phyloP scores from a whole-genome alignment of 139 green algal species.

The Spirogloea muscicola region DNA sequence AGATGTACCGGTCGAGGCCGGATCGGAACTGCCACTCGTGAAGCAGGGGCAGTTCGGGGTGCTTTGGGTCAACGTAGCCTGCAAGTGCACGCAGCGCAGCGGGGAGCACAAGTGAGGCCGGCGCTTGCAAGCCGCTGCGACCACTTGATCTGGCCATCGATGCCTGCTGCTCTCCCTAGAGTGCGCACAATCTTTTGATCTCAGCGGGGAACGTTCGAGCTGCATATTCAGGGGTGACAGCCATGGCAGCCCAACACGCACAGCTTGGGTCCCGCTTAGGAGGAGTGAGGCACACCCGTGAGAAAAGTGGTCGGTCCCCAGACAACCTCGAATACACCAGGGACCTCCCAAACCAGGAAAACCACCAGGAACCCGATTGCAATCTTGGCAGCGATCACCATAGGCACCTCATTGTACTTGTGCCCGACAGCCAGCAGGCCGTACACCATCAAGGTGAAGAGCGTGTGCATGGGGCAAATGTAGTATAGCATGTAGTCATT shows the following conservation, averaged over 20 bases:
- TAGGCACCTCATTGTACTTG: conserved; percentile 64
- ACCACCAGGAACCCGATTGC: conserved; percentile 49
- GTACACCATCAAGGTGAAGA: conserved; percentile 94
- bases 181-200: too few species aligned
- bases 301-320: conserved; percentile 71
- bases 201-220: too few species aligned
- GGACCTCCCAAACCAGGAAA: conserved; percentile 80
- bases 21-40: conserved; percentile 89
- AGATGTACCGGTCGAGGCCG: conserved; percentile 88
- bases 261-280: too few species aligned
- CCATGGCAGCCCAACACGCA: too few species aligned
- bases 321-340: conserved; percentile 76
- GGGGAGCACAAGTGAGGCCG: too few species aligned
- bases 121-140: too few species aligned
- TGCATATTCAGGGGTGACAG: too few species aligned
- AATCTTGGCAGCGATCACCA: conserved; percentile 66
- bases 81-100: too few species aligned
- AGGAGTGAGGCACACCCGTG: too few species aligned
- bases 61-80: conserved; percentile 79
- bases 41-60: conserved; percentile 64
- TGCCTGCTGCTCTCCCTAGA: too few species aligned
- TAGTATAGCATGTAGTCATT: conserved; percentile 99
- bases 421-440: conserved; percentile 60
- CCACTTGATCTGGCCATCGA: too few species aligned
- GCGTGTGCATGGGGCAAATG: conserved; percentile 98